A percentile compares a stretch with the other conserved stretches of the same genome.
phyloP scores from a whole-genome alignment of 371 early-diverging fungal genomes.

The Apophysomyces sp. region DNA sequence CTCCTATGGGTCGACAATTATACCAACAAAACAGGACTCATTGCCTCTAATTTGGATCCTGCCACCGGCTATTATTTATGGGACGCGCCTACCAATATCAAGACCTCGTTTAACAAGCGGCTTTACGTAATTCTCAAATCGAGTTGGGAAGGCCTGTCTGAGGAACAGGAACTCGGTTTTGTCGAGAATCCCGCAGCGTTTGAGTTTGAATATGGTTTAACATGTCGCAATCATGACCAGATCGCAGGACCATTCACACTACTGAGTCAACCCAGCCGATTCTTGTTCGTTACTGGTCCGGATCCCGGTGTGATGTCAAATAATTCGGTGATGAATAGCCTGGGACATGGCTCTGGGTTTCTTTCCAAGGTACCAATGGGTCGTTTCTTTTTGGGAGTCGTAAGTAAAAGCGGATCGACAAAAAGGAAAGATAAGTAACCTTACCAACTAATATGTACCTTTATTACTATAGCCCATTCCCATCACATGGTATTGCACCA shows the following conservation, averaged over 20 bases:
- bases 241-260: slow-evolving; percentile 12
- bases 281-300: slow-evolving; percentile 13
- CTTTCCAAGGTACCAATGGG: slow-evolving; percentile 7
- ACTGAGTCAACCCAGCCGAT: slow-evolving; percentile 1
- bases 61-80: slow-evolving; percentile 8
- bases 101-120: slow-evolving; percentile 1
- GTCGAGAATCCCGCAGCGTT: neutral
- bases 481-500: slow-evolving; percentile 13
- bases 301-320: slow-evolving; percentile 6
- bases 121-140: slow-evolving; percentile 2
- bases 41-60: slow-evolving; percentile 6
- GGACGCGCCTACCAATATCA: neutral
- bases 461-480: slow-evolving; percentile 9
- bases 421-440: neutral
- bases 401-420: neutral
- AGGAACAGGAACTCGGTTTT: neutral
- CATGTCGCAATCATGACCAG: neutral
- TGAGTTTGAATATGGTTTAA: neutral
- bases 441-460: neutral
- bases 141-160: neutral
- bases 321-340: neutral
- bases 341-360: slow-evolving; percentile 3
- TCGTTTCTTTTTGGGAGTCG: slow-evolving; percentile 4
- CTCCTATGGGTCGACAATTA: slow-evolving; percentile 10
- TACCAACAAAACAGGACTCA: neutral